Conservation (phyloP, 2,329 filamentous ascomycete genomes). For the Cephalotrichum gorgonifer region DNA sequence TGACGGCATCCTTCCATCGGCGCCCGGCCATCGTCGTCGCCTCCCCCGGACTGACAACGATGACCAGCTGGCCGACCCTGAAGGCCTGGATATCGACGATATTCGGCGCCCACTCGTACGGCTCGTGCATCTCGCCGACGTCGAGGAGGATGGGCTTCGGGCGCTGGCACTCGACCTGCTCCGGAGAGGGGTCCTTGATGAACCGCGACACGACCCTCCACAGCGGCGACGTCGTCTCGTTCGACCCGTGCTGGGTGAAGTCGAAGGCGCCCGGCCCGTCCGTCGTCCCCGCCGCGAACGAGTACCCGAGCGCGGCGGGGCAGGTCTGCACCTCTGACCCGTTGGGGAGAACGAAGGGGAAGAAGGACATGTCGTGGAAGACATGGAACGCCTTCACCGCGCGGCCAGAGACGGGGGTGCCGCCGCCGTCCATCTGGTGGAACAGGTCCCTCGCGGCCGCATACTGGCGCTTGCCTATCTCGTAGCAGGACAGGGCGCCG, state of each 20-base stretch:
- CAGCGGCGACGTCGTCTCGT: constrained; percentile 57
- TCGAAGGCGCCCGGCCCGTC: constrained; percentile 89
- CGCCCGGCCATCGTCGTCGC: constrained; percentile 88
- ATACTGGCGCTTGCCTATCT: constrained; percentile 66
- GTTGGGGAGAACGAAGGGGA: constrained; percentile 63
- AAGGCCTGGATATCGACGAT: constrained; percentile 82
- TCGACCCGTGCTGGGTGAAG: constrained; percentile 78
- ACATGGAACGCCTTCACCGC: constrained; percentile 75
- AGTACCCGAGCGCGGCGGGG: constrained; percentile 79
- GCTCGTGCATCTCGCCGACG: constrained; percentile 66
- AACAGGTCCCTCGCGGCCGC: constrained; percentile 36
- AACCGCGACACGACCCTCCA: constrained; percentile 69
- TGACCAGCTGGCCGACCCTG: constrained; percentile 72
- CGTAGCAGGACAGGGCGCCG: constrained; percentile 63
- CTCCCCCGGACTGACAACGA: constrained; percentile 79
- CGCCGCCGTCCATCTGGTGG: neutral
- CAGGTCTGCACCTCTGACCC: constrained; percentile 65
- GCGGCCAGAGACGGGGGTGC: constrained; percentile 45
- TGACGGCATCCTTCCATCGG: constrained; percentile 69
- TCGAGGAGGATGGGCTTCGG: constrained; percentile 82
- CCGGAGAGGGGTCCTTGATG: constrained; percentile 57
- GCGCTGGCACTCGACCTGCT: constrained; percentile 66
- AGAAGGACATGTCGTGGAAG: constrained; percentile 72
- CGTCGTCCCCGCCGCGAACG: constrained; percentile 85
- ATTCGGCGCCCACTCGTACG: constrained; percentile 85